Evolutionary conservation across 352 stramenopile species (phyloP).

Genomic region (Pythium oligandrum): DNA sequence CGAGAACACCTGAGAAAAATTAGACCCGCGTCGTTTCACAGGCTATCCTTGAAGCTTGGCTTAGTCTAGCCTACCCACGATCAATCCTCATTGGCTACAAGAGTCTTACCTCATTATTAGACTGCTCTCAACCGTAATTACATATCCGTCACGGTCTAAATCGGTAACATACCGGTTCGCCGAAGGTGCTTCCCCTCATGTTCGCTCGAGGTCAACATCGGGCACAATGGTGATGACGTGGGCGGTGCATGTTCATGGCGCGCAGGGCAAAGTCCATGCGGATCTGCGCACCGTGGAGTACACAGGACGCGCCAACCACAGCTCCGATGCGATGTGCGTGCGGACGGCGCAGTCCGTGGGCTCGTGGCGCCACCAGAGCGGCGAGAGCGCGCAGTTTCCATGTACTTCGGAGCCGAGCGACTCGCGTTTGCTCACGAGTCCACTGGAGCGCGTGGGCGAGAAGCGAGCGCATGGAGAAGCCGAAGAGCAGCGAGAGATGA

Average conservation of each 20-base stretch:
- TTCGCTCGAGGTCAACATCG: too few species aligned
- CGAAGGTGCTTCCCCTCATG: too few species aligned
- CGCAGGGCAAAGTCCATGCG: constrained; percentile 46
- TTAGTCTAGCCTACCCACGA: too few species aligned
- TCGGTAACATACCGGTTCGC: too few species aligned
- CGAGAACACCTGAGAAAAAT: too few species aligned
- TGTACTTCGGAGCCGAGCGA: too few species aligned
- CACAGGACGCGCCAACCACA: constrained; percentile 38
- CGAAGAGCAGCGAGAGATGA: neutral
- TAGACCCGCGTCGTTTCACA: too few species aligned
- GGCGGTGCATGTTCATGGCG: constrained; percentile 25
- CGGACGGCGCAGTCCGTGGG: constrained; percentile 21
- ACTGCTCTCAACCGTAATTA: too few species aligned
- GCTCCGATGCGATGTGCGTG: constrained; percentile 52
- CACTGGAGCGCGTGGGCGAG: constrained; percentile 5
- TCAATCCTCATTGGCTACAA: too few species aligned
- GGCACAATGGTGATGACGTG: constrained; percentile 14
- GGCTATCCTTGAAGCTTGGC: too few species aligned
- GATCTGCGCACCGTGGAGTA: constrained; percentile 60
- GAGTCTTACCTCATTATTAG: too few species aligned
- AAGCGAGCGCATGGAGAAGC: constrained; percentile 6
- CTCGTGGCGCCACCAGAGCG: constrained; percentile 1
- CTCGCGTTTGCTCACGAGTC: neutral
- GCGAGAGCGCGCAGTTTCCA: constrained; percentile 3
- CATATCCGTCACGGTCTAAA: too few species aligned